Evolutionary conservation across 768 basidiomycete species (phyloP).

Genomic region (Boletus insuetus): DNA sequence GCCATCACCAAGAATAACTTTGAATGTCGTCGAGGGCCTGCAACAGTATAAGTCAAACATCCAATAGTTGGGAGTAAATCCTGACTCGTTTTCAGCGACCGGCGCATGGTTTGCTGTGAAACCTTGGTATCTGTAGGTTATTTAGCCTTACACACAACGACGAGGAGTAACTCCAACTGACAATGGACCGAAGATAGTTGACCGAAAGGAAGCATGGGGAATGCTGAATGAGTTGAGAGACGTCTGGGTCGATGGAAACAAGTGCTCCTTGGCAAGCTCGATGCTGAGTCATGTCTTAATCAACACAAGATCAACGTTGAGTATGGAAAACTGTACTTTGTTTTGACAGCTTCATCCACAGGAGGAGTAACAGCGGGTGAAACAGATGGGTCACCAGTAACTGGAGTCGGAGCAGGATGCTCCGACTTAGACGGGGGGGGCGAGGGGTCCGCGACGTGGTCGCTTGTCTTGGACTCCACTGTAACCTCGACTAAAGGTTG

Average conservation of each 20-base stretch:
- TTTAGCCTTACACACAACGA: conserved; percentile 2
- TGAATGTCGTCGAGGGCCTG: conserved; percentile 37
- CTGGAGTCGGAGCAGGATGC: conserved; percentile 13
- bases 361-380: conserved; percentile 3
- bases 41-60: not conserved
- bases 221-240: conserved; percentile 20
- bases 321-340: conserved; percentile 16
- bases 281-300: conserved; percentile 31
- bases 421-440: not conserved
- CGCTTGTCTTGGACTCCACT: conserved; percentile 1
- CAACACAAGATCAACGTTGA: not conserved
- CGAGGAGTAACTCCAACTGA: conserved; percentile 34
- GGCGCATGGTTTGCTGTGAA: not conserved
- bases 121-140: conserved; percentile 26
- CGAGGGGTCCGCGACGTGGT: not conserved
- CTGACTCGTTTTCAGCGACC: conserved; percentile 19
- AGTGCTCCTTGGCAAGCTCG: conserved; percentile 41
- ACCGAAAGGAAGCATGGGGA: conserved; percentile 38
- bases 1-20: conserved; percentile 48
- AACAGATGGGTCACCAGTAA: conserved; percentile 1
- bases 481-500: not conserved
- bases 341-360: conserved; percentile 24
- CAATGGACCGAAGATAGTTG: conserved; percentile 71
- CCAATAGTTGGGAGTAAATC: not conserved
- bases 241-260: conserved; percentile 42